Evolutionary conservation across 2,329 filamentous ascomycete species (phyloP).

Genomic region (Bipolaris zeicola): DNA sequence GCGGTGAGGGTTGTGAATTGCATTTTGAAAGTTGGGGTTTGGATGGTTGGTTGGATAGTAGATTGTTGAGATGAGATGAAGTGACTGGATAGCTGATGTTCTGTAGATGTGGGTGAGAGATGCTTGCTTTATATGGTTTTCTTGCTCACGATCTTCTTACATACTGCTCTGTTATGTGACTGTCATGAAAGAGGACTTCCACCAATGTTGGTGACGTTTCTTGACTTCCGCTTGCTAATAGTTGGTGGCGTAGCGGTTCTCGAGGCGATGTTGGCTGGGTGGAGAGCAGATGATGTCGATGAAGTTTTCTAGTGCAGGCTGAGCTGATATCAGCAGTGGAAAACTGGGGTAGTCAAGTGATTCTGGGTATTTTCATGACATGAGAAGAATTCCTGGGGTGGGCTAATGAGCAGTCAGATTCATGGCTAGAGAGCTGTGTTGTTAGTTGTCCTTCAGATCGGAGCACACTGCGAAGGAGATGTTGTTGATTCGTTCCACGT

Average conservation of each 20-base stretch:
- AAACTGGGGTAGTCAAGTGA: not conserved
- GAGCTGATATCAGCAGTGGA: not conserved
- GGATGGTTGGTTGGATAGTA: not conserved
- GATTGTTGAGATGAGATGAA: not conserved
- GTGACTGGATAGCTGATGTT: not conserved
- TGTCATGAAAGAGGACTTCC: not conserved
- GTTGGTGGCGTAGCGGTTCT: not conserved
- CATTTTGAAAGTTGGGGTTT: not conserved
- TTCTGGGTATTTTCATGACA: not conserved
- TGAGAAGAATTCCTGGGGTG: not conserved
- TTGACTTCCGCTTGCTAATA: not conserved
- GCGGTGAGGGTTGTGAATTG: slow-evolving; percentile 8
- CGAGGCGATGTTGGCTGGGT: not conserved
- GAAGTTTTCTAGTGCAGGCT: not conserved
- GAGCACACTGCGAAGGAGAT: too few species aligned
- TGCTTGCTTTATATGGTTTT: not conserved
- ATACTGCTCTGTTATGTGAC: not conserved
- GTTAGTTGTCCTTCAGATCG: not conserved
- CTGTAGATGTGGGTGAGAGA: not conserved
- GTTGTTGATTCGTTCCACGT: not conserved
- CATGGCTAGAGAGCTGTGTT: not conserved
- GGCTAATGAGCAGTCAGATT: not conserved
- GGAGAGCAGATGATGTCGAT: not conserved
- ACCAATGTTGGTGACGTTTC: too few species aligned
- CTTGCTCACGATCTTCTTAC: too few species aligned